Evolutionary conservation across 129 eudicot species (phyloP), one percentile per base, ranked within the genome.

Genomic region (Flaveria sonorensis): DNA sequence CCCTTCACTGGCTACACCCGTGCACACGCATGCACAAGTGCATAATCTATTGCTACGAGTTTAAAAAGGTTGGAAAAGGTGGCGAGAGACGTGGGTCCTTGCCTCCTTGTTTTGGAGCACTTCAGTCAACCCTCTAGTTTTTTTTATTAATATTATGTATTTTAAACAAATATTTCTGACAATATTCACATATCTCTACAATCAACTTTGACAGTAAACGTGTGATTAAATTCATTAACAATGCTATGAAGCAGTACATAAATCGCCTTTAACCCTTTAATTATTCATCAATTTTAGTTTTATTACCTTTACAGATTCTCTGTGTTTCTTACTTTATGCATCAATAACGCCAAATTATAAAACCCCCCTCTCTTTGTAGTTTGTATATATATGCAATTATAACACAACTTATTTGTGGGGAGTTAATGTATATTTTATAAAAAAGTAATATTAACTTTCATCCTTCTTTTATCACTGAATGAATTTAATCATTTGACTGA

Each of bases 61-160:
- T 67, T 21, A 32, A 80, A 68, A 48, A 65, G n/a, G 88, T 81
- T 75, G 81, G 83, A 75, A 73, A 69, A 65, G 85, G 65, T 72
- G 84, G 87, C 93, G 85, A 74, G 85, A 86, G 93, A 88, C 90
- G 86, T 88, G 93, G 93, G 93, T 86, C 88, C 88, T 81, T 88
- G 93, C 86, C 88, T 84, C 88, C 85, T 73, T 83, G 75, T 71
- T 80, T 81, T 81, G 85, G 86, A 77, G 81, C 89, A 79, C 52
- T 71, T 74, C 88, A 61, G 86, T 83, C 84, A 79, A 87, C 87
- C 56, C 56, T 71, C 53, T 45, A 56, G 4, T 26, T 82, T 72
- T 71, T 71, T 74, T 60, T 50, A 77, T 76, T 50, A 77, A 39
- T 71, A 39, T 30, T 39, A 42, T 65, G 46, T 59, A 55, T 69